Evolutionary conservation across 306 rosid genomes (phyloP), one percentile per base, ranked within the genome.

Genomic region (Luffa aegyptiaca): DNA sequence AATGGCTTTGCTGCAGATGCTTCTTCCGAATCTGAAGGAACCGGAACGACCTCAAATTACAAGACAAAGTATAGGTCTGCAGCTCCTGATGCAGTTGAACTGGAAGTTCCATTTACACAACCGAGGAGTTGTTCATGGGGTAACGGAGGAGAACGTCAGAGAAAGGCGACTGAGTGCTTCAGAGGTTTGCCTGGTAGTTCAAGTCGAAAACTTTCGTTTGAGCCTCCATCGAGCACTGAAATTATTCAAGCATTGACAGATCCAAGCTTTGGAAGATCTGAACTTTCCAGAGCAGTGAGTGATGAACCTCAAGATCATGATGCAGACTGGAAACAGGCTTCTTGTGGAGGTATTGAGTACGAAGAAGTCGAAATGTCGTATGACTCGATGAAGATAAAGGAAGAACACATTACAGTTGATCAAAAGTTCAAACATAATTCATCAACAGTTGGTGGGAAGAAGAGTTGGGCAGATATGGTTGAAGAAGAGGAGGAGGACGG

Each of bases 391-490:
- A 65, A 5, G 21, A 8, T 31, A 33, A 33, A 31, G 78, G 61
- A 74, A 33, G 62, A 73, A 26, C 20, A 33, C 78, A 21, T 70
- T 10, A 3, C 76, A 20, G 76, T 70, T 31, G 65, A 57, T 44
- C 26, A 20, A 56, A 78, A 84, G 51, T 62, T 80, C 21, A 35
- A 61, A 6, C 36, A 63, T 39, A 77, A 89, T 75, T 81, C 84
- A 37, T 80, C 80, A 55, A 59, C 36, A 61, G 73, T 37, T 11
- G 75, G 58, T 45, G 66, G 68, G 17, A 88, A 89, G 92, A 95
- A 91, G 82, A 93, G 99, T 53, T 95, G 99, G 99, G 99, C 99
- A 71, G 99, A 95, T 73, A 85, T 93, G 84, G 97, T 76, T 14
- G 97, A 95, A 87, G 99, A 94, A 87, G 98, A 92, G 63, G 96